These are phyloP conservation scores for Dothideomycetes sp. DNA, from an alignment of 2,329 filamentous ascomycete genomes.

Conservation along the genomic window DNA sequence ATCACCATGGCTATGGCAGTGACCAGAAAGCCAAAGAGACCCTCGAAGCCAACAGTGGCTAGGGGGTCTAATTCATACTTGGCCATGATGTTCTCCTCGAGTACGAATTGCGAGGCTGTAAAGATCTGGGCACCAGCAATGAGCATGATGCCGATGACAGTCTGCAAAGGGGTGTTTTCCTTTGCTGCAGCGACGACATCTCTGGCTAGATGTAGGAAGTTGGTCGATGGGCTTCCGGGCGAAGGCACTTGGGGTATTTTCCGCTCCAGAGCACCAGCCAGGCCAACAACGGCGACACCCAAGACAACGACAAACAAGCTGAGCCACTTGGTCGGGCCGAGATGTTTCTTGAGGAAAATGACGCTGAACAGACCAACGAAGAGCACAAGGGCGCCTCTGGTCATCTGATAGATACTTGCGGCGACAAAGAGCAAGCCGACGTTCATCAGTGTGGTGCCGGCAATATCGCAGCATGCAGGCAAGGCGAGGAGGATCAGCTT, in stretches of 20 bases:
- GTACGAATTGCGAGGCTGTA: conserved; percentile 89
- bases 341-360: conserved; percentile 67
- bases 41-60: conserved; percentile 91
- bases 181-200: conserved; percentile 30
- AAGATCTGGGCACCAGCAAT: conserved; percentile 95
- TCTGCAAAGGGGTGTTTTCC: conserved; percentile 50
- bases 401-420: conserved; percentile 98
- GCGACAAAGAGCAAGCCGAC: conserved; percentile 87
- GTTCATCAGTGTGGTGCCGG: conserved; percentile 95
- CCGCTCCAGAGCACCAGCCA: conserved; percentile 76
- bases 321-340: conserved; percentile 86
- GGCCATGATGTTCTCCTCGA: conserved; percentile 88
- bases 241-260: conserved; percentile 32
- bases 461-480: conserved; percentile 86
- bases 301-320: conserved; percentile 76
- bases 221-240: conserved; percentile 9
- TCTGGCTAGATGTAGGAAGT: conserved; percentile 19
- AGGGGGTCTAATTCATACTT: conserved; percentile 73
- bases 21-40: conserved; percentile 74
- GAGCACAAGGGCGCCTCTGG: conserved; percentile 80
- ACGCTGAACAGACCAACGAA: conserved; percentile 96
- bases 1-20: conserved; percentile 72
- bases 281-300: conserved; percentile 80
- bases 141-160: conserved; percentile 72
- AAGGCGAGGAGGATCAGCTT: conserved; percentile 66